These are phyloP conservation scores for Pseudopyricularia javanii DNA, from an alignment of 2,329 filamentous ascomycete species.

Conservation along the genomic window DNA sequence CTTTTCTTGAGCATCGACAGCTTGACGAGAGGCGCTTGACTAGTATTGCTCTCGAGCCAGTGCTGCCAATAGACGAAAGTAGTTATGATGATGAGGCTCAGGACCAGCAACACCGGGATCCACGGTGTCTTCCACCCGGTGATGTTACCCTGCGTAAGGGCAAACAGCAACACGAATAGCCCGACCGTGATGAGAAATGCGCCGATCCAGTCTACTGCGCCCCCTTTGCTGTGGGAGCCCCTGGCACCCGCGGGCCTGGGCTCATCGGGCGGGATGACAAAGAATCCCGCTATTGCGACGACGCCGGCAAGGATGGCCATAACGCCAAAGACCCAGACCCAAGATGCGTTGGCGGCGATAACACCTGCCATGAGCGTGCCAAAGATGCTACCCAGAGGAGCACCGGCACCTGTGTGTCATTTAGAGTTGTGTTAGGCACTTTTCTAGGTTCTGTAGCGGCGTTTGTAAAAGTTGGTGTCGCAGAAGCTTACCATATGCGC, in stretches of 20 bases:
- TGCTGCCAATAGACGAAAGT: constrained; percentile 50
- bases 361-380: constrained; percentile 54
- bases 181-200: constrained; percentile 49
- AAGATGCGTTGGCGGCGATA: constrained; percentile 47
- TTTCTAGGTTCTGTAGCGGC: not conserved
- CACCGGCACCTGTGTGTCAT: constrained; percentile 38
- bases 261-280: constrained; percentile 39
- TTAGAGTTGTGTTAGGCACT: not conserved
- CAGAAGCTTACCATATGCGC: constrained; percentile 37
- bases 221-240: not conserved
- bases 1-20: constrained; percentile 47
- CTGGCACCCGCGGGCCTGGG: not conserved
- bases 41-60: constrained; percentile 39
- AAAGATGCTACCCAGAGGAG: constrained; percentile 50
- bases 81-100: constrained; percentile 41
- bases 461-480: no score
- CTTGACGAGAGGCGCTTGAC: constrained; percentile 49
- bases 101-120: constrained; percentile 45
- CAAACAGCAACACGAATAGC: constrained; percentile 51
- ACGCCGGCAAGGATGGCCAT: constrained; percentile 46
- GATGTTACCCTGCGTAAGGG: constrained; percentile 57
- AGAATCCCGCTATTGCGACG: constrained; percentile 42
- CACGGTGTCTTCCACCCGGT: constrained; percentile 55
- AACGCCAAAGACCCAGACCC: constrained; percentile 58
- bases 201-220: constrained; percentile 51